Base-by-base conservation (phyloP, 805 yeast species). In the Limtongozyma cylindracea region DNA sequence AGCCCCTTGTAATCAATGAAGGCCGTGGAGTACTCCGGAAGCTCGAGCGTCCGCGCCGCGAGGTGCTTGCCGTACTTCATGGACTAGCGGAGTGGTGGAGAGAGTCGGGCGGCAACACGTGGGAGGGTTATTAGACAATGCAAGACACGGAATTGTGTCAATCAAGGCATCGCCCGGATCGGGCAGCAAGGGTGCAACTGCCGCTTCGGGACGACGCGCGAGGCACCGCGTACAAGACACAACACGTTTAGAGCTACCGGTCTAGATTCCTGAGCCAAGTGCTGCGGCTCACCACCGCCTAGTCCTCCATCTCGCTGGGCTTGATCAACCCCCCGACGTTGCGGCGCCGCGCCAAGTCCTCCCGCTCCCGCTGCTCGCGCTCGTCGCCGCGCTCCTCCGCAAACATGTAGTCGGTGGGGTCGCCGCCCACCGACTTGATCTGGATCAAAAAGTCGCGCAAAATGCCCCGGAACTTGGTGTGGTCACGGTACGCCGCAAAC, bases 351-450 rank as follows among this genome's bases (percentile, higher is more conserved):
- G 76, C 84, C 27, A 57, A 41, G 39, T 57, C 61, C 30, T 55
- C 59, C 40, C 66, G 69, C 43, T 76, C 92, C 29, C 54, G 45
- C 27, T 64, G 43, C 41, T 77, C 91, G 22, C 53, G 53, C 43
- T 78, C 92, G n/a, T n/a, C n/a, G n/a, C n/a, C n/a, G 39, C 68
- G 73, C 39, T 84, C 98, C 38, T 88, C 96, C 8, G 91, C 91
- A 47, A 70, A 84, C 41, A 84, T 54, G 42, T 88, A 88, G 42
- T 82, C 95, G 12, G 93, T 78, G 25, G 91, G 68, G 42, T 77
- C 92, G 15, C 96, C 96, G 27, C 96, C 98, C 38, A 61, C 65
- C 47, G 84, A 92, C 48, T 80, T 82, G 44, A 84, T 76, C 52
- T 88, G 96, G 19, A 88, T 91, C 42, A 88, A 59, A 62, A 88